Evolutionary conservation across 2,329 filamentous ascomycete genomes (phyloP).

Genomic region (Aspergillus novoparasiticus): DNA sequence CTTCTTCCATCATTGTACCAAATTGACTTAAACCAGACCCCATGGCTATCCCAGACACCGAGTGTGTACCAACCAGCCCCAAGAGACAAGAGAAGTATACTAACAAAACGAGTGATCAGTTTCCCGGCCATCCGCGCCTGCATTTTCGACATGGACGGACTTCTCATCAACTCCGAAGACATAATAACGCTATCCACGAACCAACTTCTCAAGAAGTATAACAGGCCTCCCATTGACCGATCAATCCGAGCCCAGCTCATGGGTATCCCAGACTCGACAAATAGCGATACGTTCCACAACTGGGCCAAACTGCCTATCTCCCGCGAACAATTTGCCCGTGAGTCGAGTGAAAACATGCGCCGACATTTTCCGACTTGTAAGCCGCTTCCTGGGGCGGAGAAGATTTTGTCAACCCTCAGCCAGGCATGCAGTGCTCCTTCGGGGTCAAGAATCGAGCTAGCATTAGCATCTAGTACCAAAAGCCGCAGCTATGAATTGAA

Average conservation of each 20-base stretch:
- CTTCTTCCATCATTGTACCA: neutral
- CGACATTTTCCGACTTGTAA: slow-evolving; percentile 30
- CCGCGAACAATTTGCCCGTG: slow-evolving; percentile 33
- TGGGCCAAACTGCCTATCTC: slow-evolving; percentile 34
- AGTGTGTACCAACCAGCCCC: neutral
- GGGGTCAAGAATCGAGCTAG: slow-evolving; percentile 22
- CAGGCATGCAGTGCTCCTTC: slow-evolving; percentile 14
- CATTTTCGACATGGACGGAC: slow-evolving; percentile 40
- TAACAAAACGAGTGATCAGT: slow-evolving; percentile 16
- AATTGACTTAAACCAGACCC: neutral
- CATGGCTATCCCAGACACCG: neutral
- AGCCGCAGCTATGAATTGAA: slow-evolving; percentile 25
- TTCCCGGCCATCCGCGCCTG: slow-evolving; percentile 34
- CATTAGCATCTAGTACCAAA: slow-evolving; percentile 28
- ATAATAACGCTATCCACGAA: slow-evolving; percentile 28
- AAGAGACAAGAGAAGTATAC: neutral
- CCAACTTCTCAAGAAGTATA: slow-evolving; percentile 23
- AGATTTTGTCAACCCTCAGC: slow-evolving; percentile 22
- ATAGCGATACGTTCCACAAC: slow-evolving; percentile 32
- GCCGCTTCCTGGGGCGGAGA: slow-evolving; percentile 25
- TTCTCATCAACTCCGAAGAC: slow-evolving; percentile 39
- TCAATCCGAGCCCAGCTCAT: slow-evolving; percentile 28
- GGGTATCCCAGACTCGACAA: slow-evolving; percentile 27
- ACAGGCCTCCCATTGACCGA: slow-evolving; percentile 16
- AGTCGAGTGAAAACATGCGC: slow-evolving; percentile 31